Base-by-base conservation (phyloP, 164 flowering plant species). In the grape (Vitis vinifera) region DNA sequence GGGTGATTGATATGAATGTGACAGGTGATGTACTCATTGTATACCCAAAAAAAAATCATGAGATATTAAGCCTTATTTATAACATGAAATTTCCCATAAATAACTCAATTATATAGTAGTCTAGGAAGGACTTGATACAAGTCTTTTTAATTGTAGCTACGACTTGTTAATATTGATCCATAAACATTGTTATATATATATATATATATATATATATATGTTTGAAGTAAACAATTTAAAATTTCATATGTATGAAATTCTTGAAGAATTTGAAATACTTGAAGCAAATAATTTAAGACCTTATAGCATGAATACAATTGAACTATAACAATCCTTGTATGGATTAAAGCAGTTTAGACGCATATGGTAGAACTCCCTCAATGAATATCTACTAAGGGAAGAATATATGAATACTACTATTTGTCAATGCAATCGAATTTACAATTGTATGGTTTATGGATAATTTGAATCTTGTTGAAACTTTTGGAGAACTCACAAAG, bases 381-480 rank as follows among this genome's bases (percentile, higher is more conserved):
- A 64, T 59, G 65, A 65, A 50, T 71, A 71, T 16, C 53, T 71
- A 1, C 27, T 66, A 10, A 65, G 59, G 11, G 64, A 71, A 27
- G 58, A 69, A 48, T 59, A 48, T 66, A 30, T 31, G 17, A 71
- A 71, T 30, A 31, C 27, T 55, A 9, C 50, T 15, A 62, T 71
- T 8, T 62, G 52, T 56, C 62, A 51, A 53, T 71, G 68, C 19
- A 44, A 37, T 53, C 63, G 48, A 23, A 71, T 63, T 19, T 23
- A 71, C 56, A 16, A 63, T 63, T 55, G 73, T 37, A 8, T 62
- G 63, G 3, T 71, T 53, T 65, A 59, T 71, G 37, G 75, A 65
- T 51, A 67, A 68, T 62, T 68, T 73, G 37, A 61, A 23, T 23
- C 2, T 23, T 23, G 27, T 23, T 23, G 27, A 23, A 23, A 23